Base-by-base conservation (phyloP, 208 protist genomes). In the Leishmania martiniquensis region DNA sequence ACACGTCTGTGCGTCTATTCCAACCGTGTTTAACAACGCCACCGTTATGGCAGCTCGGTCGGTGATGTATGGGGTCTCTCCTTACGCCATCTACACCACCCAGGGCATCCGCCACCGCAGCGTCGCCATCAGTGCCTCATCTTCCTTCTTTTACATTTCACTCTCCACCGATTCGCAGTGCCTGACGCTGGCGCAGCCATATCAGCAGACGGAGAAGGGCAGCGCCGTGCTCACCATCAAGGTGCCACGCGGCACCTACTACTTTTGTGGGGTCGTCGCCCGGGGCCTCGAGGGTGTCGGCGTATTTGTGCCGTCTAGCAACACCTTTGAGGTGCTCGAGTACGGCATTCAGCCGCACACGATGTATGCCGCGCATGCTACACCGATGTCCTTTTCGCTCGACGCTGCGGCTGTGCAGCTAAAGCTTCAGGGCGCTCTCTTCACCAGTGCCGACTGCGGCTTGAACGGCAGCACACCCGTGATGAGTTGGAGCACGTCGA, bases 331-430 rank as follows among this genome's bases (percentile, higher is more conserved):
- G 22, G 86, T 95, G 0, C 29, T 45, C 34, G 89, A 93, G 80
- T 95, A 93, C 66, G 87, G 86, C 51, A 60, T 95, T 42, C 85
- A 90, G 72, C 91, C 91, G 44, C 86, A 87, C 60, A 86, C 76
- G 1, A 80, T 95, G 80, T 95, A 95, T 80, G 51, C 82, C 0
- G 69, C 66, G 34, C 29, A 75, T n/a, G 55, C 78, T 52, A 95
- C 91, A 0, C 71, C 42, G 37, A 91, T 93, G 84, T 86, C 42
- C 0, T 80, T 91, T 34, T 84, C 89, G 37, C 77, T 88, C 71
- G 87, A 93, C 75, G 83, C 88, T 29, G 76, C 72, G 9, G 57
- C 65, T 25, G 13, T 32, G 63, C 63, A 77, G 42, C 39, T 67
- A 73, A 76, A 74, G 47, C 75, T 78, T 6, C 60, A 90, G 74